Base-by-base conservation (phyloP, 1,284 basidiomycete genomes). In the Sanghuangporus sanghuang region DNA sequence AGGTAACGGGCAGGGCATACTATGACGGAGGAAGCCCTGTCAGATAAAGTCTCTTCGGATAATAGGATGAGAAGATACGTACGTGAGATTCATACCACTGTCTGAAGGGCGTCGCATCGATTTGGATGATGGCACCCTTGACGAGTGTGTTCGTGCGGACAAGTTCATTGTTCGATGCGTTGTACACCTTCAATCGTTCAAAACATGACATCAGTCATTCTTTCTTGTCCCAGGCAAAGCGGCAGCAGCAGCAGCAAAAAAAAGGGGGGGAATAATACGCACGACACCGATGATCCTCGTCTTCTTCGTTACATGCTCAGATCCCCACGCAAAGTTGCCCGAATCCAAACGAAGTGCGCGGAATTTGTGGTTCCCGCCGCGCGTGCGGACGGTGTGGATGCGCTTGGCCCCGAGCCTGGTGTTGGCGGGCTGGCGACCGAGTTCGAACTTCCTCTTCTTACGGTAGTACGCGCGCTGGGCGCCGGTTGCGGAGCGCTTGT, bases 361-460 rank as follows among this genome's bases (percentile, higher is more conserved):
- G 83, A 89, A 89, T 80, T 98, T 98, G 78, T 85, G 69, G 84
- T 95, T 97, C 63, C 95, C 95, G 71, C 95, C 95, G 74, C 96
- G 92, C 59, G 90, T 89, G 74, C 95, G 93, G 68, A 98, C 95
- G 60, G 86, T 85, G 82, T 96, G 95, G 73, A 98, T 81, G 68
- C 95, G 92, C 84, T 97, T 98, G 66, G 89, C 74, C 64, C 95
- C 93, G 70, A 98, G 87, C 84, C 93, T 97, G 76, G 95, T 98
- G 86, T 82, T 94, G 69, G 95, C 96, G 65, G 95, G 82, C 78
- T 97, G 95, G 77, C 95, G 94, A 76, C 94, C 95, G 75, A 97
- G 90, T 85, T 97, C 95, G 81, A 96, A 96, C 83, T 96, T 96
- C 90, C 95, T 88, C 90, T 96, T 97, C 86, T 97, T 97, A 83